Conservation (phyloP, 2,329 filamentous ascomycete genomes). For the Colletotrichum incanum region DNA sequence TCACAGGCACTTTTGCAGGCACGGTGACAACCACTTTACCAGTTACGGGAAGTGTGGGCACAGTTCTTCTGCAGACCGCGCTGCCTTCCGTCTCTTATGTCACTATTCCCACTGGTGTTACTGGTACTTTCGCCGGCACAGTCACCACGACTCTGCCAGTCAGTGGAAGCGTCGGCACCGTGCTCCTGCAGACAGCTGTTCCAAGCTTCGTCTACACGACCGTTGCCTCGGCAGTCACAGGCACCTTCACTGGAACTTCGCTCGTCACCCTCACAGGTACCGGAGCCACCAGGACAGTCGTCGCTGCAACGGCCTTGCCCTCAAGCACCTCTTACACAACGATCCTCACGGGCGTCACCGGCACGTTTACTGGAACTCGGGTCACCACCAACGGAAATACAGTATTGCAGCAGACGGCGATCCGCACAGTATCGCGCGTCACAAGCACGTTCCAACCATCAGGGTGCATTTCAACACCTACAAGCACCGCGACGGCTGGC, state of each 20-base stretch:
- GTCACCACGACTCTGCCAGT: conserved; percentile 2
- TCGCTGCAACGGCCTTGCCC: conserved; percentile 17
- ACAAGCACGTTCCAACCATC: conserved; percentile 7
- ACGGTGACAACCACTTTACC: conserved; percentile 4
- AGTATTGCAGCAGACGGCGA: neutral
- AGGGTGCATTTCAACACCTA: conserved; percentile 21
- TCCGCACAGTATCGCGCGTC: neutral
- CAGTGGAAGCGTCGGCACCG: conserved; percentile 4
- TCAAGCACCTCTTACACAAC: conserved; percentile 16
- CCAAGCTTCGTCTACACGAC: neutral
- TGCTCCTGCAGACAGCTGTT: conserved; percentile 14
- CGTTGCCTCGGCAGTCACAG: conserved; percentile 1
- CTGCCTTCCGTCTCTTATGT: conserved; percentile 18
- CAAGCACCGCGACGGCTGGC: neutral
- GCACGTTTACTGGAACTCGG: conserved; percentile 7
- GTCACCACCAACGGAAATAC: neutral
- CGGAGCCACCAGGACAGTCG: conserved; percentile 15
- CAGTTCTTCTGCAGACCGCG: conserved; percentile 15
- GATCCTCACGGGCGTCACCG: neutral
- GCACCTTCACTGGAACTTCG: conserved; percentile 17
- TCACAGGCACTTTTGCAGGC: conserved; percentile 23
- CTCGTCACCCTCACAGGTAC: neutral
- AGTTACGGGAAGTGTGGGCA: neutral
- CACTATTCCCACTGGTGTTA: neutral
- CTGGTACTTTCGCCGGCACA: conserved; percentile 10